These are phyloP conservation scores for Amauroascus niger DNA, from an alignment of 2,329 filamentous ascomycete species.

Conservation along the genomic window DNA sequence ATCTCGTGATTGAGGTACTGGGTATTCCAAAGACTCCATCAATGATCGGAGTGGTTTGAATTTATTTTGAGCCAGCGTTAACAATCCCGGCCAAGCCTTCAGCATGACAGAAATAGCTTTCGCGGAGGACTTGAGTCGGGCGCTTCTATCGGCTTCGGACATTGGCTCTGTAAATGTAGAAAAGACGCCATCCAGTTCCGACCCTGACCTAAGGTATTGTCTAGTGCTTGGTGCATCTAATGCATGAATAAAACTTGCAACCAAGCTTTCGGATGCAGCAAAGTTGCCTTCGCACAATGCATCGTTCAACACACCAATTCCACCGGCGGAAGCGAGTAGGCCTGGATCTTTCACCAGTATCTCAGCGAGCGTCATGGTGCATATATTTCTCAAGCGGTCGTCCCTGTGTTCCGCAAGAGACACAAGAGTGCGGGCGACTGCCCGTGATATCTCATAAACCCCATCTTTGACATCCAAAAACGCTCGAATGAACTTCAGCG, in stretches of 20 bases:
- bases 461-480: constrained; percentile 95
- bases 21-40: constrained; percentile 54
- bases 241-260: constrained; percentile 78
- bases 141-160: constrained; percentile 47
- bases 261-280: constrained; percentile 81
- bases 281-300: constrained; percentile 84
- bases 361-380: constrained; percentile 84
- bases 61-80: constrained; percentile 79
- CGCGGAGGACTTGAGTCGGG: constrained; percentile 71
- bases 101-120: constrained; percentile 86
- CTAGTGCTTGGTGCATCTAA: constrained; percentile 74
- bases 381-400: constrained; percentile 80
- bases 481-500: constrained; percentile 87
- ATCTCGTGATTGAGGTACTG: constrained; percentile 51
- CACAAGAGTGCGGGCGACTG: constrained; percentile 79
- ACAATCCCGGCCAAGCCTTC: constrained; percentile 86
- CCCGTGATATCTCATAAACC: constrained; percentile 73
- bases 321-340: constrained; percentile 71
- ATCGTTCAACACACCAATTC: constrained; percentile 79
- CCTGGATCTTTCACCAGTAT: constrained; percentile 78
- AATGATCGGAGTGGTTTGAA: constrained; percentile 77
- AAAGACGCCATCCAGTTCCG: constrained; percentile 81
- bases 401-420: constrained; percentile 80
- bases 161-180: constrained; percentile 83
- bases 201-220: constrained; percentile 74